Base-by-base conservation (phyloP, 1,139 yeast genomes). In the Eremothecium cymbalariae region DNA sequence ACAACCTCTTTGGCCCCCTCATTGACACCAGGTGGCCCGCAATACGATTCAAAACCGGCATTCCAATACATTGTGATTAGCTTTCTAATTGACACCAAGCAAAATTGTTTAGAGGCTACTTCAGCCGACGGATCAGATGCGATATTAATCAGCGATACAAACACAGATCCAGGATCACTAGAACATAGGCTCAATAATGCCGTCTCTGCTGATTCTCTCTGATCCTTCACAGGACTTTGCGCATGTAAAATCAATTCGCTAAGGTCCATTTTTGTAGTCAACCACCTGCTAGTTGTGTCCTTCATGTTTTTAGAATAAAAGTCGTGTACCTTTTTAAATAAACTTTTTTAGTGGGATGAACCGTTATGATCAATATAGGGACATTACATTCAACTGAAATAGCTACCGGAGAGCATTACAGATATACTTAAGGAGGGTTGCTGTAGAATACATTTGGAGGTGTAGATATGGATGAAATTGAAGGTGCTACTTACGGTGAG, bases 31-130 rank as follows among this genome's bases (percentile, higher is more conserved):
- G 84, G 77, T 0, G 77, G 79, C 0, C 94, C 94, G 11, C 66
- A 56, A 51, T 75, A 88, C 9, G 85, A 77, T 32, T 74, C 78
- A 55, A 86, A 86, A 0, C 83, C 95, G 17, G 88, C 72, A 17
- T 90, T 77, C 98, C 98, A 88, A 48, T 70, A 76, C 45, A 69
- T 65, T 0, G 88, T 81, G 1, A 85, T 80, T 16, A 80, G 57
- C 38, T 81, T 64, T 50, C 84, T 78, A 43, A 85, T 57, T 43
- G 83, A 77, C 23, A 85, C 60, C 27, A 88, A 55, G 4, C 88
- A 73, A 22, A 86, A 67, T 55, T 85, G 95, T 43, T 78, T 65
- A 8, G 50, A 36, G 0, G 58, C 25, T 5, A 52, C 27, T 9
- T 41, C 24, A 2, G 31, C n/a, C 2, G 35, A 22, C 2, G 30